Percentiles rank a stretch among this genome's conserved stretches.
Conservation (phyloP, 208 protist genomes). For the Wallacemonas collosoma region DNA sequence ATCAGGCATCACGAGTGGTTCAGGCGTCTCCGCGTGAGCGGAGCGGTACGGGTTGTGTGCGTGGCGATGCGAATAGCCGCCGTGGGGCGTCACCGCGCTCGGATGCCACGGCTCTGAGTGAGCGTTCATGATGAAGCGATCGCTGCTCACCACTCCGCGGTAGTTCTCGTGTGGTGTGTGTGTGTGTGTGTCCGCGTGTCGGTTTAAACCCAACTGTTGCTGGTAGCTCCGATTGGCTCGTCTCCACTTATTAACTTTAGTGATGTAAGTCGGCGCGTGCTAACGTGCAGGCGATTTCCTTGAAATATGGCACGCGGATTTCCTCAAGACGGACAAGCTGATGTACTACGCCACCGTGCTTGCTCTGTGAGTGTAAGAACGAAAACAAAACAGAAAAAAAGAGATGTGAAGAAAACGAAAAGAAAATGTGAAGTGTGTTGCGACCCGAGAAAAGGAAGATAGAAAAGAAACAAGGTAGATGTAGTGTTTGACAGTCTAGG, state of each 20-base stretch:
- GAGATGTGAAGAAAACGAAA: not conserved
- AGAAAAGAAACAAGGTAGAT: constrained; percentile 1
- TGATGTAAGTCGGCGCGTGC: too few species aligned
- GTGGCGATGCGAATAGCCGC: not conserved
- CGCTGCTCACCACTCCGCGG: not conserved
- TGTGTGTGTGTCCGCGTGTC: not conserved
- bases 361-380: too few species aligned
- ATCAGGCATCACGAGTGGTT: not conserved
- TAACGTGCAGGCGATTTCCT: too few species aligned
- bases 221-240: too few species aligned
- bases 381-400: constrained; percentile 17
- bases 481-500: not conserved
- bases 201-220: too few species aligned
- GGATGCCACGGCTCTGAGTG: constrained; percentile 40
- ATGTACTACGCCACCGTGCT: too few species aligned
- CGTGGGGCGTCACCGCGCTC: not conserved
- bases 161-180: not conserved
- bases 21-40: not conserved
- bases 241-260: too few species aligned
- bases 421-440: constrained; percentile 3
- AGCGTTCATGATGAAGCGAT: constrained; percentile 29
- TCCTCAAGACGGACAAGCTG: too few species aligned
- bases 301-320: too few species aligned
- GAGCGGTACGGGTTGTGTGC: not conserved
- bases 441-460: not conserved